Percentiles rank a stretch among this genome's conserved stretches.
Conservation (phyloP, 495 filamentous ascomycete species). For the Penicillium manginii region DNA sequence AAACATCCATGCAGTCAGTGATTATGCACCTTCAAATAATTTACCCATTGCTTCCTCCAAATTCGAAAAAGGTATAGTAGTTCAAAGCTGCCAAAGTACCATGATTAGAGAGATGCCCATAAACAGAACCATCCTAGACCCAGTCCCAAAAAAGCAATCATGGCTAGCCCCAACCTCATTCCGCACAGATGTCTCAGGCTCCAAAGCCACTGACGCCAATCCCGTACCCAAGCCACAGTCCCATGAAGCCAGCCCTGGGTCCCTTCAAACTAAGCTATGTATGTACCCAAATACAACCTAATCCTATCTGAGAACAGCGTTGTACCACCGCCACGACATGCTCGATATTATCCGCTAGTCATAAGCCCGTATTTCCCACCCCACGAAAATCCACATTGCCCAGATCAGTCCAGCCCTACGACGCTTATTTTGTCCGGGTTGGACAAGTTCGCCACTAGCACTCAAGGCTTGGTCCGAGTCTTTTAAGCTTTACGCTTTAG, state of each 20-base stretch:
- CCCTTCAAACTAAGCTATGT: too few species aligned
- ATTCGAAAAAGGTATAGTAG: too few species aligned
- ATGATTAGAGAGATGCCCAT: too few species aligned
- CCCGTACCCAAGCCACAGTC: not conserved
- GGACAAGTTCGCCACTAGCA: not conserved
- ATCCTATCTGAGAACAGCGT: not conserved
- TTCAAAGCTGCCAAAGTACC: too few species aligned
- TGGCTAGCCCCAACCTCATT: not conserved
- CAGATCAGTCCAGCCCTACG: slow-evolving; percentile 4
- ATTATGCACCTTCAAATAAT: too few species aligned
- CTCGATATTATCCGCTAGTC: not conserved
- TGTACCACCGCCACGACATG: not conserved
- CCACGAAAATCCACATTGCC: too few species aligned
- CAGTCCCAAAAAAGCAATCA: not conserved
- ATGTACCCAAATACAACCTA: not conserved
- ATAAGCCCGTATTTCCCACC: not conserved
- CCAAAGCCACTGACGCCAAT: slow-evolving; percentile 1
- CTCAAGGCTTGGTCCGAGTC: too few species aligned
- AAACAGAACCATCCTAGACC: not conserved
- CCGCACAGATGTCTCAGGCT: slow-evolving; percentile 4
- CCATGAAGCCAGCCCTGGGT: too few species aligned
- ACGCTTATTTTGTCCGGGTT: not conserved
- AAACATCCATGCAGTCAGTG: too few species aligned
- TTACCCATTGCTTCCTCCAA: too few species aligned
- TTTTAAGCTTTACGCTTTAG: too few species aligned